Conservation (phyloP, 2,329 filamentous ascomycete species). For the Sphaerulina vaccinii region DNA sequence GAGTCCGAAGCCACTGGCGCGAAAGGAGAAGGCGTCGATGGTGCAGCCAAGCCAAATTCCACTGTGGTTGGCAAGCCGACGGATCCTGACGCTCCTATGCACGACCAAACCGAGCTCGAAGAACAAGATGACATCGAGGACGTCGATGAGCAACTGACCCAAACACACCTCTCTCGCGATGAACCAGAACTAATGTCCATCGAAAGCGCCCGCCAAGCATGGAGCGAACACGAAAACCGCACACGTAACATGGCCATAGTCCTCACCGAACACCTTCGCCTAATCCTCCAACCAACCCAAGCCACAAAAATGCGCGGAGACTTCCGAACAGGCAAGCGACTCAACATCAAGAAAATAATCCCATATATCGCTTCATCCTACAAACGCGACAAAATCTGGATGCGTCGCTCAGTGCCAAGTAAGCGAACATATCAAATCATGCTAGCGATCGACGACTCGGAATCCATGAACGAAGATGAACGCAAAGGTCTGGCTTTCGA, state of each 20-base stretch:
- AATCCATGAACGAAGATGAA: conserved; percentile 82
- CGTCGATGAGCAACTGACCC: conserved; percentile 62
- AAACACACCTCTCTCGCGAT: conserved; percentile 62
- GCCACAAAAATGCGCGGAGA: conserved; percentile 95
- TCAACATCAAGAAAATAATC: conserved; percentile 99
- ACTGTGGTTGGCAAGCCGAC: conserved; percentile 49
- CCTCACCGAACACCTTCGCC: conserved; percentile 87
- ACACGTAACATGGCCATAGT: conserved; percentile 85
- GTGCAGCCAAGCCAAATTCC: conserved; percentile 32
- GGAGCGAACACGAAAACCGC: conserved; percentile 78
- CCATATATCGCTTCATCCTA: conserved; percentile 98
- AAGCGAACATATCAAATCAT: conserved; percentile 97
- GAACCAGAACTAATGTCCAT: conserved; percentile 25
- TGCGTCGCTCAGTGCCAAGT: conserved; percentile 85
- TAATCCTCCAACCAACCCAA: conserved; percentile 91
- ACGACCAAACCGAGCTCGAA: conserved; percentile 40
- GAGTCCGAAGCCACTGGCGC: conserved; percentile 29
- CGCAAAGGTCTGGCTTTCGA: conserved; percentile 83
- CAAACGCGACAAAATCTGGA: conserved; percentile 99
- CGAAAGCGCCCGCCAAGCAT: conserved; percentile 68
- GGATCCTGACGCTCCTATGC: conserved; percentile 42
- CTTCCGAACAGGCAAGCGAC: conserved; percentile 94
- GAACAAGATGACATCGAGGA: conserved; percentile 41
- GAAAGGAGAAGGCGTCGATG: conserved; percentile 16
- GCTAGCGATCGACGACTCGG: conserved; percentile 93